Evolutionary conservation across 1,139 yeast genomes (phyloP).

Genomic region (Waltiozyma sp.): DNA sequence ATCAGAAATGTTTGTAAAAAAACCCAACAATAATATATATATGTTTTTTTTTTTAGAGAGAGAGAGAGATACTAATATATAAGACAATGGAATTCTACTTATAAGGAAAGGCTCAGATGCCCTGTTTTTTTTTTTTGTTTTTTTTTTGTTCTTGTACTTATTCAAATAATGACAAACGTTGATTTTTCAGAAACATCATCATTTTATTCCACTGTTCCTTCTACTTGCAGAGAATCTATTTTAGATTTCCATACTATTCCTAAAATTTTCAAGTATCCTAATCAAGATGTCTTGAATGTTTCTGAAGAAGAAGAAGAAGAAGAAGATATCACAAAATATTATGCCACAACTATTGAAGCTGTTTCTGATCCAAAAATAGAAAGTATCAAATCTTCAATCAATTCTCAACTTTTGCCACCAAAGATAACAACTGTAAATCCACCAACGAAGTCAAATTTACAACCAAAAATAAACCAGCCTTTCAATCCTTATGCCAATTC

Average conservation of each 20-base stretch:
- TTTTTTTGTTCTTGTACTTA: too few relatives aligned
- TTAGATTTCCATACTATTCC: not conserved
- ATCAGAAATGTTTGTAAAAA: conserved; percentile 1
- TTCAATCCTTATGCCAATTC: conserved; percentile 21
- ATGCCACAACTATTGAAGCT: too few relatives aligned
- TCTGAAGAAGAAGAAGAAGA: not conserved
- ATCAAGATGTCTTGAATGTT: not conserved
- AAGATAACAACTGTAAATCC: not conserved
- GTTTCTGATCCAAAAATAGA: not conserved
- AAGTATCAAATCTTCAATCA: too few relatives aligned
- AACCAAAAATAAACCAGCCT: conserved; percentile 3
- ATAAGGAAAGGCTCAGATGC: too few relatives aligned
- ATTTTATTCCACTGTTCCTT: not conserved
- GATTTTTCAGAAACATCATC: not conserved
- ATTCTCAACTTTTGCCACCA: not conserved
- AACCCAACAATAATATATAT: too few relatives aligned
- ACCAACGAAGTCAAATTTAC: not conserved
- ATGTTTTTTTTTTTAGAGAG: too few relatives aligned
- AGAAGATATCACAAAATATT: not conserved
- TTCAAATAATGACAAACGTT: not conserved
- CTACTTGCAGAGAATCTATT: not conserved
- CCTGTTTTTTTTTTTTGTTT: too few relatives aligned
- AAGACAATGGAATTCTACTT: too few relatives aligned
- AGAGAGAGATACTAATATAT: too few relatives aligned
- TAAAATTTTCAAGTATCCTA: not conserved